Conservation (phyloP, 1,284 basidiomycete species). For the Wallemia mellicola region DNA sequence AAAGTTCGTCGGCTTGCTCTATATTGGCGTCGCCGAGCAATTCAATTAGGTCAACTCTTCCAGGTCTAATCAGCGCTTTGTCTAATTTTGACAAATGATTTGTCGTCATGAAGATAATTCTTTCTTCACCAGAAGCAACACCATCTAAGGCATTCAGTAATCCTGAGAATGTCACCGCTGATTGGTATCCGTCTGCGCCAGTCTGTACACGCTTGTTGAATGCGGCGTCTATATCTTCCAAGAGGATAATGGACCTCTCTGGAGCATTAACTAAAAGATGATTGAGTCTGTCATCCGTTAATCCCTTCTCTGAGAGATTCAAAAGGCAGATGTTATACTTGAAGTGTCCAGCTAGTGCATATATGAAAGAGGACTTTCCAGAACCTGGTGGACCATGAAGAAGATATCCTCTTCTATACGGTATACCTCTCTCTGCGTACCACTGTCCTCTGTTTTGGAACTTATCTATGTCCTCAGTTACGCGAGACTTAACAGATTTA, state of each 20-base stretch:
- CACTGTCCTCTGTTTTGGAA: slow-evolving; percentile 64
- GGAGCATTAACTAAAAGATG: slow-evolving; percentile 78
- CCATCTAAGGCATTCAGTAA: slow-evolving; percentile 92
- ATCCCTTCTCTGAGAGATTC: slow-evolving; percentile 81
- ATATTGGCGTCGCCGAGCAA: slow-evolving; percentile 66
- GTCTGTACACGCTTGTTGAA: slow-evolving; percentile 74
- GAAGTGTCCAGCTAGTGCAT: slow-evolving; percentile 71
- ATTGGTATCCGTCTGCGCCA: slow-evolving; percentile 69
- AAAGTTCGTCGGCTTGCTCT: slow-evolving; percentile 46
- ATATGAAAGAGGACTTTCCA: slow-evolving; percentile 94
- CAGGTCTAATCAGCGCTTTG: slow-evolving; percentile 76
- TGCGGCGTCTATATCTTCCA: slow-evolving; percentile 96
- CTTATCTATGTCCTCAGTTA: slow-evolving; percentile 46
- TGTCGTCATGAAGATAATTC: slow-evolving; percentile 99
- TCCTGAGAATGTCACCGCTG: slow-evolving; percentile 85
- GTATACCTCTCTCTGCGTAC: slow-evolving; percentile 94
- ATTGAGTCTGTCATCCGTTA: slow-evolving; percentile 88
- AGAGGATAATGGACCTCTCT: slow-evolving; percentile 65
- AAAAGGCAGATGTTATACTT: slow-evolving; percentile 88
- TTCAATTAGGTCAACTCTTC: slow-evolving; percentile 63
- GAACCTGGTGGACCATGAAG: slow-evolving; percentile 88
- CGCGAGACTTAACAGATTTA: slow-evolving; percentile 41
- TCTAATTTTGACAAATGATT: slow-evolving; percentile 58
- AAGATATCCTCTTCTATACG: slow-evolving; percentile 83
- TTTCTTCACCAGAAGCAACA: slow-evolving; percentile 80